Conservation (phyloP, 352 stramenopile genomes). For the Phytophthora agathidicida region DNA sequence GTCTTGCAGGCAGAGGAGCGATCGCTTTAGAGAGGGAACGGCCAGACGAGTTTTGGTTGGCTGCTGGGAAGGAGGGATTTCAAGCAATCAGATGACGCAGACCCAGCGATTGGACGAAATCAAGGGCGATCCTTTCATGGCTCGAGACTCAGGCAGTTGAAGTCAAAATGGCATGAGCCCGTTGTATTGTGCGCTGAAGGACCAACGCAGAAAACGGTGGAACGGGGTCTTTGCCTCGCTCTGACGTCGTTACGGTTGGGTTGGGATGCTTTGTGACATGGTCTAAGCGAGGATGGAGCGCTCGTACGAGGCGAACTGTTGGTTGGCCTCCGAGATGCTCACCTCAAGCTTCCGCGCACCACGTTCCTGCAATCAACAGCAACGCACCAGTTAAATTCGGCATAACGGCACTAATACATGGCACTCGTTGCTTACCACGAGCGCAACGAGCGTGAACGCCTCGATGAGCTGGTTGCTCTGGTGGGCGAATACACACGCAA, state of each 20-base stretch:
- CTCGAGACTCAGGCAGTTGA: not conserved
- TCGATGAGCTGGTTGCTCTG: slow-evolving; percentile 90
- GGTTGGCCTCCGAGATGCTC: slow-evolving; percentile 92
- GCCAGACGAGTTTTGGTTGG: slow-evolving; percentile 33
- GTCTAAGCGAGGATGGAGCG: slow-evolving; percentile 64
- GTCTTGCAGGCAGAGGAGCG: not conserved
- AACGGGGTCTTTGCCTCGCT: slow-evolving; percentile 20
- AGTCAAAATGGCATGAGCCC: slow-evolving; percentile 19
- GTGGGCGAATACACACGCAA: slow-evolving; percentile 1
- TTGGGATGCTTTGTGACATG: too few relatives aligned
- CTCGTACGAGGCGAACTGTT: slow-evolving; percentile 90
- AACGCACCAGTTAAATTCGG: not conserved
- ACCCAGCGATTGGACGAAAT: slow-evolving; percentile 25
- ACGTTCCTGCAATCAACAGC: slow-evolving; percentile 48
- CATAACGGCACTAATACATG: not conserved
- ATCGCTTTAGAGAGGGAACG: slow-evolving; percentile 41
- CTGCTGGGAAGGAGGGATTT: slow-evolving; percentile 22
- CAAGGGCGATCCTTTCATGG: slow-evolving; percentile 11
- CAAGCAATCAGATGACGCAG: slow-evolving; percentile 27
- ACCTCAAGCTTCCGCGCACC: slow-evolving; percentile 92
- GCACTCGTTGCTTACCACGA: slow-evolving; percentile 47
- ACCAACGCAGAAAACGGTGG: slow-evolving; percentile 19
- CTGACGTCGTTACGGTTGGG: not conserved
- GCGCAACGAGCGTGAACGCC: slow-evolving; percentile 77
- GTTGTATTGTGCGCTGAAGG: slow-evolving; percentile 25